These are phyloP conservation scores for Hyaloperonospora arabidopsidis DNA, from an alignment of 352 stramenopile species.

Conservation along the genomic window DNA sequence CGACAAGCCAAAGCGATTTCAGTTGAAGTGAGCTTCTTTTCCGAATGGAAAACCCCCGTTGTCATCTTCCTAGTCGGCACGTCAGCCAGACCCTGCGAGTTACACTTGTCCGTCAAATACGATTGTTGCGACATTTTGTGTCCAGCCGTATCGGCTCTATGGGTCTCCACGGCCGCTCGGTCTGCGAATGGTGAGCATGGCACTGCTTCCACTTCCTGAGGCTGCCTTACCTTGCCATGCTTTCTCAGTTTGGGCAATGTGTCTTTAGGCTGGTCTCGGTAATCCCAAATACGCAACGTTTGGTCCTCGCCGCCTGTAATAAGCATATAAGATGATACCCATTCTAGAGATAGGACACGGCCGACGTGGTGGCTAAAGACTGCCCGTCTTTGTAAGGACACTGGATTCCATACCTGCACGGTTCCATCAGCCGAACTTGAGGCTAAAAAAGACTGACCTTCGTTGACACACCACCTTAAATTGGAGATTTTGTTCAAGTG, in stretches of 20 bases:
- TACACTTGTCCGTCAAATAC: neutral
- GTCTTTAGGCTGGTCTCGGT: conserved; percentile 23
- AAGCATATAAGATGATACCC: conserved; percentile 36
- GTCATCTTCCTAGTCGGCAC: conserved; percentile 26
- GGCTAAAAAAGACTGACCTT: conserved; percentile 23
- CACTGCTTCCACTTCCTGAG: conserved; percentile 13
- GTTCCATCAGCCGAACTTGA: conserved; percentile 50
- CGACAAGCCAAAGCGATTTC: conserved; percentile 22
- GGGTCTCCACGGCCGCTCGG: neutral
- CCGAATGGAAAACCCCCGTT: conserved; percentile 23
- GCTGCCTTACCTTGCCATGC: conserved; percentile 20
- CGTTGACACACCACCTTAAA: conserved; percentile 33
- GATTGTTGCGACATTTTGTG: neutral
- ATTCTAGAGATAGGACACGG: conserved; percentile 49
- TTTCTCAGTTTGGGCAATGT: conserved; percentile 18
- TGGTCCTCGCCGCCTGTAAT: conserved; percentile 67
- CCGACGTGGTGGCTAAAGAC: conserved; percentile 43
- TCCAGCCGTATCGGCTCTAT: neutral
- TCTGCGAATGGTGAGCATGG: neutral
- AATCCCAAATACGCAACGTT: conserved; percentile 55
- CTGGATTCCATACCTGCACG: conserved; percentile 47
- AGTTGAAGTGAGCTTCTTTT: conserved; percentile 8
- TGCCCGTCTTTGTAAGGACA: conserved; percentile 13
- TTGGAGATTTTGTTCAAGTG: conserved; percentile 41
- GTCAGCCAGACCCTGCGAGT: conserved; percentile 3